These are phyloP conservation scores for Microdochium paspali DNA, from an alignment of 2,329 filamentous ascomycete species.

Conservation along the genomic window DNA sequence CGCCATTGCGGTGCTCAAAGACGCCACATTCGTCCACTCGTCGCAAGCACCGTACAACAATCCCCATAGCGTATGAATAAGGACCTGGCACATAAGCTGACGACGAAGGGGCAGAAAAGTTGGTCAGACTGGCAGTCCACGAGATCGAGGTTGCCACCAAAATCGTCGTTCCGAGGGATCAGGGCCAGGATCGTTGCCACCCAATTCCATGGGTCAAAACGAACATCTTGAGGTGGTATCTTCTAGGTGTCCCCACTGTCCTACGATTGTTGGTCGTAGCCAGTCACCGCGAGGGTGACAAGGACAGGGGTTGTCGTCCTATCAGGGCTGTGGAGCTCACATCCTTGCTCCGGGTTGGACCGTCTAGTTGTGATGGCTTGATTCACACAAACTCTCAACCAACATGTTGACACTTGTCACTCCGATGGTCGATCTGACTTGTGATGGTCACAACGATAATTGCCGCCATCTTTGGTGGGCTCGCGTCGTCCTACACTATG, in stretches of 20 bases:
- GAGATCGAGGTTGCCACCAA: neutral
- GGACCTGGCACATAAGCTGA: neutral
- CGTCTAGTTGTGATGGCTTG: neutral
- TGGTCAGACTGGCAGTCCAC: neutral
- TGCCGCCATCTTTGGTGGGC: too few relatives aligned
- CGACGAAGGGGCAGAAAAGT: neutral
- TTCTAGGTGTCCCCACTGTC: too few relatives aligned
- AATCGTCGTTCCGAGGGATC: too few relatives aligned
- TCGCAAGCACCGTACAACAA: neutral
- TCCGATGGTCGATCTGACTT: too few relatives aligned
- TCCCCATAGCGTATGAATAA: neutral
- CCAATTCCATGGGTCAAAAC: too few relatives aligned
- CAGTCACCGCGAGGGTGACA: neutral
- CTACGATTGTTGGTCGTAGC: neutral
- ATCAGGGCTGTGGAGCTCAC: neutral
- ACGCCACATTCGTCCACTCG: conserved; percentile 8
- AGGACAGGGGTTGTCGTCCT: neutral
- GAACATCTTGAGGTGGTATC: too few relatives aligned
- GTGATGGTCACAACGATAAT: too few relatives aligned
- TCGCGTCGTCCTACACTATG: too few relatives aligned
- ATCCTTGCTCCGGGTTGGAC: neutral
- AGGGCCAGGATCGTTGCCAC: too few relatives aligned
- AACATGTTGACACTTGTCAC: neutral
- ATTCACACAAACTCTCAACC: neutral
- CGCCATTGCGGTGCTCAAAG: conserved; percentile 13